A percentile compares a stretch with the other conserved stretches of the same genome.
Conservation (phyloP, 2,329 filamentous ascomycete genomes). For the Zymoseptoria ardabiliae region DNA sequence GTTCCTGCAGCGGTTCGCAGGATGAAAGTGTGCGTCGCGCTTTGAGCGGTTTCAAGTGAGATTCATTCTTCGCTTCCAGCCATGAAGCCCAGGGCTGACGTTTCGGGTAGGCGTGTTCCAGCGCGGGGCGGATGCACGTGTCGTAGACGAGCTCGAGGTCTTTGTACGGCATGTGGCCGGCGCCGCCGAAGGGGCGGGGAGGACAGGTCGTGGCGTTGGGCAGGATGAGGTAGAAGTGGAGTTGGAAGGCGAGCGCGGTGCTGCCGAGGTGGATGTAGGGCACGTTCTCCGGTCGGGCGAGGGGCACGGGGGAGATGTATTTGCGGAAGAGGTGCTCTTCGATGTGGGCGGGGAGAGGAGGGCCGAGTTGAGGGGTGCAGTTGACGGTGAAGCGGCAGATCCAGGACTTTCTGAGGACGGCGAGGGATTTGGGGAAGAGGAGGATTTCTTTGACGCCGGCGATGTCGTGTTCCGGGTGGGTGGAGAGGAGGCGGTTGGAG, state of each 20-base stretch:
- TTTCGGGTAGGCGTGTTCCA: constrained; percentile 12
- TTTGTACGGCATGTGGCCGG: constrained; percentile 5
- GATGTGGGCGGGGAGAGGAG: constrained; percentile 9
- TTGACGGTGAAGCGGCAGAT: constrained; percentile 18
- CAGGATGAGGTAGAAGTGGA: constrained; percentile 19
- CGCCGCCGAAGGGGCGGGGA: constrained; percentile 1
- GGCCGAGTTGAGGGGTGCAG: constrained; percentile 16
- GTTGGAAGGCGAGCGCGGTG: constrained; percentile 14
- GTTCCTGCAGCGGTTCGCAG: constrained; percentile 12
- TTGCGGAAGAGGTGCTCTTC: constrained; percentile 14
- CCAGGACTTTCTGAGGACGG: constrained; percentile 14
- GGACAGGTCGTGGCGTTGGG: constrained; percentile 6
- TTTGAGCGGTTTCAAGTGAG: constrained; percentile 16
- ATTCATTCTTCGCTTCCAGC: constrained; percentile 18
- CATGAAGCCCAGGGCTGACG: constrained; percentile 12
- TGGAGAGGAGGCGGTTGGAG: constrained; percentile 9
- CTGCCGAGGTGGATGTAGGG: constrained; percentile 17
- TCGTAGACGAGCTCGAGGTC: constrained; percentile 15
- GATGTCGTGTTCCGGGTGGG: constrained; percentile 11
- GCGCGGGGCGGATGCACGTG: constrained; percentile 10
- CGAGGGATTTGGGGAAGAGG: constrained; percentile 14
- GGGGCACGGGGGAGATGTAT: constrained; percentile 9
- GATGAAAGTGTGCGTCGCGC: constrained; percentile 6
- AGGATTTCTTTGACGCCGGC: constrained; percentile 13
- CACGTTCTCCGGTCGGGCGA: constrained; percentile 7